Evolutionary conservation across 495 filamentous ascomycete species (phyloP).

Genomic region (Peziza echinospora): DNA sequence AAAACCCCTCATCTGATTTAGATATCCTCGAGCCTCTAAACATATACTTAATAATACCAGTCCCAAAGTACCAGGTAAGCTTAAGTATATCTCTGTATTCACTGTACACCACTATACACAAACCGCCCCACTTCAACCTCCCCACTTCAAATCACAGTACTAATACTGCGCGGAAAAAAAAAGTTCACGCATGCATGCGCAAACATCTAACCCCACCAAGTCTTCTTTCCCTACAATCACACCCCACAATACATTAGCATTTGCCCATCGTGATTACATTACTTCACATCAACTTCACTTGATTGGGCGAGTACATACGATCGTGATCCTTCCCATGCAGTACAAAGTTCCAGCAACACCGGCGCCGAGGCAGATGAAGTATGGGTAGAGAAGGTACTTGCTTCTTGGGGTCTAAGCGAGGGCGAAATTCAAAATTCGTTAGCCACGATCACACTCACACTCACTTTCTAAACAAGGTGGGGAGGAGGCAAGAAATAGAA

Average conservation of each 20-base stretch:
- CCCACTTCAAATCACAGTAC: no score
- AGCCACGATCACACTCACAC: neutral
- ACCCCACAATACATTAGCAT: constrained; percentile 1
- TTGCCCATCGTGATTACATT: no score
- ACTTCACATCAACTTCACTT: no score
- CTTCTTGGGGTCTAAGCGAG: constrained; percentile 37
- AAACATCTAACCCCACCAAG: neutral
- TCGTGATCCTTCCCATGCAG: constrained; percentile 34
- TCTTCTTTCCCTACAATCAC: constrained; percentile 17
- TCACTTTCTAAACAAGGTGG: neutral
- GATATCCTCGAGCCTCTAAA: no score
- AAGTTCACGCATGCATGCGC: no score
- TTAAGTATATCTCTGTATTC: no score
- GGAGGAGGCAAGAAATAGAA: constrained; percentile 7
- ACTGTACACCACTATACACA: no score
- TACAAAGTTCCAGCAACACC: constrained; percentile 24
- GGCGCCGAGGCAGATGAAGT: constrained; percentile 36
- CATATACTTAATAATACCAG: no score
- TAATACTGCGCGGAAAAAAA: no score
- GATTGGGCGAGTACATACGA: constrained; percentile 25
- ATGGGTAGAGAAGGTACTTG: constrained; percentile 41
- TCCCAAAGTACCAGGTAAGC: no score
- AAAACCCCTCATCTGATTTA: no score
- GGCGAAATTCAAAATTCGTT: constrained; percentile 1
- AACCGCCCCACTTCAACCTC: no score